Evolutionary conservation across 2,329 filamentous ascomycete genomes (phyloP), one percentile per base, ranked within the genome.

Genomic region (Monosporascus sp.): DNA sequence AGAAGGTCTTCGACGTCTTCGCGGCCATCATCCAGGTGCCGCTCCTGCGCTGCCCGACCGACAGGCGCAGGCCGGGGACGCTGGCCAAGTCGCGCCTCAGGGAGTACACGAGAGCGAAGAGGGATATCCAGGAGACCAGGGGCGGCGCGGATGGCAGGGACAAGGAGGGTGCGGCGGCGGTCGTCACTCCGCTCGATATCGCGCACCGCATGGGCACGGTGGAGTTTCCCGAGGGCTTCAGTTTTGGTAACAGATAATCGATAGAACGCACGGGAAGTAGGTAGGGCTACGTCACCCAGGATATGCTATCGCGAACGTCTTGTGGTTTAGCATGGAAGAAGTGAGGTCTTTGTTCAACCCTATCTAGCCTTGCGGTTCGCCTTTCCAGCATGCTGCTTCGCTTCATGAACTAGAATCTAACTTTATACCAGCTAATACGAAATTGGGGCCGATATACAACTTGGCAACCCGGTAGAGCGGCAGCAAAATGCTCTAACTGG

Each of bases 1-100:
- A 72, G 38, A 75, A 72, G 55, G 73, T 80, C 8, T 68, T 69
- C 50, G 75, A 78, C 31, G 70, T 75, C 17, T 78, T 78, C 53
- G 68, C 70, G 0, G 76, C 75, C 48, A 72, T 78, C 49, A 72
- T 79, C 14, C 72, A 77, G 55, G 67, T 79, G 5, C 76, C 76
- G 2, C 65, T 78, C 38, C 65, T 78, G 15, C 70, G 75, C 7
- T 73, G 73, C 55, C 70, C 74, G 6, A 72, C 70, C 2, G 75
- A 78, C 57, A 69, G 73, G 52, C 69, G 71, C 39, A 64, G 71
- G 51, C 64, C 72, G 47, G 74, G 74, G 6, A 70, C 64, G 41
- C 61, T 77, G 31, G 75, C 68, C 5, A 74, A 69, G 7, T 63
- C 65, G 20, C 65, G 74, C 37, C 65, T 76, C 55, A 72, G 68